These are phyloP conservation scores for Malassezia slooffiae DNA, from an alignment of 1,284 basidiomycete species.

Conservation along the genomic window DNA sequence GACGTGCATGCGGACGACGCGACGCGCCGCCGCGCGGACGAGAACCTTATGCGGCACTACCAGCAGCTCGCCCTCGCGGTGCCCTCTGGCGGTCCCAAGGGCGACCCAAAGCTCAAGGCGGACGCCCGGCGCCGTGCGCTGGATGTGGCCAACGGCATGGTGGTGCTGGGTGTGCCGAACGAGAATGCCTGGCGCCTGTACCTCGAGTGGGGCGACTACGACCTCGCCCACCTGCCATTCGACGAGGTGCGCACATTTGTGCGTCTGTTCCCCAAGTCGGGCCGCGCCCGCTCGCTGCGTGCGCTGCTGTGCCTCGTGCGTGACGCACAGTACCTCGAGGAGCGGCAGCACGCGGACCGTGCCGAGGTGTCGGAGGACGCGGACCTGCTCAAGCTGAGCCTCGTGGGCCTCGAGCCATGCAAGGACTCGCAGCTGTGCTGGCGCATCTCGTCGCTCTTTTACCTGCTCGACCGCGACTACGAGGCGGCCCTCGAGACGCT, in stretches of 20 bases:
- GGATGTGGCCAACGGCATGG: constrained; percentile 59
- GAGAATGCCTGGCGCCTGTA: constrained; percentile 67
- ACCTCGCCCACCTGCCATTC: constrained; percentile 61
- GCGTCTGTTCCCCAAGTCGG: constrained; percentile 56
- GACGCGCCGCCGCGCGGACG: constrained; percentile 27
- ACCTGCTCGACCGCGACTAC: constrained; percentile 65
- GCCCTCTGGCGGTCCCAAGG: constrained; percentile 13
- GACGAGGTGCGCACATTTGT: constrained; percentile 58
- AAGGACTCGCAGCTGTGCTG: constrained; percentile 61
- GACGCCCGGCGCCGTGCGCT: constrained; percentile 57
- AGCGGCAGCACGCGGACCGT: constrained; percentile 20
- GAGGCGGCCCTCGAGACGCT: constrained; percentile 36
- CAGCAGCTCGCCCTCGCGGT: constrained; percentile 22
- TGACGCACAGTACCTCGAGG: constrained; percentile 26
- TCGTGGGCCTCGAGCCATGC: constrained; percentile 54
- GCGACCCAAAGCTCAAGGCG: constrained; percentile 48
- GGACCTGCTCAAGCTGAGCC: constrained; percentile 31
- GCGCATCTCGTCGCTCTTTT: constrained; percentile 62
- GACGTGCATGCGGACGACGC: constrained; percentile 33
- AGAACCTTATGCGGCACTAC: constrained; percentile 28
- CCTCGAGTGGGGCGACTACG: constrained; percentile 65
- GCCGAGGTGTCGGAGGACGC: constrained; percentile 10
- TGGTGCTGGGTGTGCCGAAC: constrained; percentile 64
- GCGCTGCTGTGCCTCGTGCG: constrained; percentile 25
- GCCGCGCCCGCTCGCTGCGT: constrained; percentile 20